These are phyloP conservation scores for Thermomucor indicae-seudaticae DNA, from an alignment of 371 early-diverging fungal genomes.

Conservation along the genomic window DNA sequence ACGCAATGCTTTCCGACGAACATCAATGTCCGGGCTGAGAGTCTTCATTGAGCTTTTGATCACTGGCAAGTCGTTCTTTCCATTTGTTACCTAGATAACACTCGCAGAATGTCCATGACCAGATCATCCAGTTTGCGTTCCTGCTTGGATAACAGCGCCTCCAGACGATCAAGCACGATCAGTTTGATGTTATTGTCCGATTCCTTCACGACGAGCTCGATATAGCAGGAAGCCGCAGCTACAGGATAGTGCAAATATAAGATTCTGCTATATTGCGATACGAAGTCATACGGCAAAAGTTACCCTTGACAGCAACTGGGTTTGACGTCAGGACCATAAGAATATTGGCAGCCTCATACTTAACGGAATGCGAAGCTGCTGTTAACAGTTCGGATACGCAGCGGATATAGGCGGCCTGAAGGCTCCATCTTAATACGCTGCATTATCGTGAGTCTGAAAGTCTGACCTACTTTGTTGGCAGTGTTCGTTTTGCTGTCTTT, in stretches of 20 bases:
- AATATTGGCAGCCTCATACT: constrained; percentile 95
- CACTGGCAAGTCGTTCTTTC: neutral
- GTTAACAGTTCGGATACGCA: constrained; percentile 83
- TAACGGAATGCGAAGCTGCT: constrained; percentile 82
- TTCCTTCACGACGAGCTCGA: constrained; percentile 87
- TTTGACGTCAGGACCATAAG: constrained; percentile 84
- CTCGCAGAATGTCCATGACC: constrained; percentile 91
- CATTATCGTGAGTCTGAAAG: neutral
- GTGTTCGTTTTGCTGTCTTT: constrained; percentile 79
- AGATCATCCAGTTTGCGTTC: constrained; percentile 84
- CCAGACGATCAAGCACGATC: constrained; percentile 89
- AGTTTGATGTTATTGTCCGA: constrained; percentile 97
- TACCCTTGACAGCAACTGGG: constrained; percentile 87
- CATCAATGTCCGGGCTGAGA: constrained; percentile 89
- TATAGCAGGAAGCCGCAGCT: constrained; percentile 89
- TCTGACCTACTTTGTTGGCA: constrained; percentile 67
- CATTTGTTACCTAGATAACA: constrained; percentile 61
- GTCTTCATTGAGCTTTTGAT: neutral
- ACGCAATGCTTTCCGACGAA: constrained; percentile 84
- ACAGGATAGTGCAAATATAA: too few relatives aligned
- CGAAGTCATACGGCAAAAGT: neutral
- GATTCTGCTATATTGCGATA: neutral
- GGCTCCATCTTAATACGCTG: neutral
- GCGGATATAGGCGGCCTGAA: constrained; percentile 80
- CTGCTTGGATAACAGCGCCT: constrained; percentile 81